Conservation (phyloP, 1,284 basidiomycete species). For the Testicularia cyperi region DNA sequence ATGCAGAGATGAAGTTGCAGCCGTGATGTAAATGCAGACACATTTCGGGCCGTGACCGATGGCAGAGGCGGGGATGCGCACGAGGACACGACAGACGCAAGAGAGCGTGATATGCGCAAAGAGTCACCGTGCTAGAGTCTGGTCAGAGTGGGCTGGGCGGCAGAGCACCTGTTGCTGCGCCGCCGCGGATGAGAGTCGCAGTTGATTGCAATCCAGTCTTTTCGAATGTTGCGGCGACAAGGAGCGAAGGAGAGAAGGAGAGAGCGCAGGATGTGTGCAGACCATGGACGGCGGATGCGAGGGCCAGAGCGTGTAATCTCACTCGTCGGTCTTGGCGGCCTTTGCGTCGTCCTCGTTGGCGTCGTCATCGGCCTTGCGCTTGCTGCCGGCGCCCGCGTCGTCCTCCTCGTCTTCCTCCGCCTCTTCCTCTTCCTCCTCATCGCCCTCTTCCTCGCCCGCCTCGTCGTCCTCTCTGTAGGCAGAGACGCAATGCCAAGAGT, state of each 20-base stretch:
- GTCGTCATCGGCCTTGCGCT: constrained; percentile 36
- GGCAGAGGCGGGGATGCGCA: too few species aligned
- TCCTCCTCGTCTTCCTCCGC: constrained; percentile 22
- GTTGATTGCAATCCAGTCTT: too few species aligned
- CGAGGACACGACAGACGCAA: too few species aligned
- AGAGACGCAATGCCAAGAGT: too few species aligned
- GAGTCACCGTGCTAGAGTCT: too few species aligned
- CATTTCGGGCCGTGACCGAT: too few species aligned
- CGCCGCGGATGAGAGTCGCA: too few species aligned
- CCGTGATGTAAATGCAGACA: too few species aligned
- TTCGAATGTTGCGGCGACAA: neutral
- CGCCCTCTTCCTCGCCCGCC: constrained; percentile 5
- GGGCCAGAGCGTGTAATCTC: neutral
- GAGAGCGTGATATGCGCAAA: too few species aligned
- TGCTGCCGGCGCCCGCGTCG: constrained; percentile 9
- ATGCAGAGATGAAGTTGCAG: too few species aligned
- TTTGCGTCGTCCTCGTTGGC: constrained; percentile 33
- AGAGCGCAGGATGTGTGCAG: neutral
- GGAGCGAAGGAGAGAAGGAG: neutral
- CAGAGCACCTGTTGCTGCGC: too few species aligned
- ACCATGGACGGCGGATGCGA: neutral
- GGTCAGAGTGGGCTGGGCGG: too few species aligned
- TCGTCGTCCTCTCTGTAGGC: constrained; percentile 9
- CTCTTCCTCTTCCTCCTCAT: constrained; percentile 7
- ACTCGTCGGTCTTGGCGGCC: constrained; percentile 31